These are phyloP conservation scores for Trichomonas vaginalis DNA, from an alignment of 208 protist species.

Conservation along the genomic window DNA sequence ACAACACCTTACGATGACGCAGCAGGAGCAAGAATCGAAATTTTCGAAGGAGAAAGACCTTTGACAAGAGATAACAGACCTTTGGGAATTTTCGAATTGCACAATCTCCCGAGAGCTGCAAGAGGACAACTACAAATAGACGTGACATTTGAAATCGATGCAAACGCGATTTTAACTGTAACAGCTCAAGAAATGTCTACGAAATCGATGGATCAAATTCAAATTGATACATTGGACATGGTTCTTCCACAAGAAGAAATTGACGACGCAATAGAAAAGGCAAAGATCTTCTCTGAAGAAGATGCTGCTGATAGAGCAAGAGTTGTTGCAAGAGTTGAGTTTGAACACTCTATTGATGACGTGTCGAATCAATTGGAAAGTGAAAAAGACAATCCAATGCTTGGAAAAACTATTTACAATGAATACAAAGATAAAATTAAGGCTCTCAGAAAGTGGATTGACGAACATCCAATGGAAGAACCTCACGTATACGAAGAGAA, in stretches of 20 bases:
- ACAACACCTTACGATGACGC: constrained; percentile 66
- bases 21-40: constrained; percentile 70
- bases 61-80: constrained; percentile 92
- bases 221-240: constrained; percentile 86
- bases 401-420: background rate
- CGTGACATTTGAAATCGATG: constrained; percentile 57
- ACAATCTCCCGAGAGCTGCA: constrained; percentile 75
- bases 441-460: background rate
- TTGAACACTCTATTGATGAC: constrained; percentile 42
- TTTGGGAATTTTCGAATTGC: constrained; percentile 87
- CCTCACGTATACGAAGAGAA: background rate
- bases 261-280: constrained; percentile 69
- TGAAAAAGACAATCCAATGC: constrained; percentile 5
- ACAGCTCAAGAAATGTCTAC: constrained; percentile 75
- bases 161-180: constrained; percentile 87
- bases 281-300: constrained; percentile 63
- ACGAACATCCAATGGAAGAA: background rate
- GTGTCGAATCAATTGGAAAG: background rate
- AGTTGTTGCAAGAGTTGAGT: constrained; percentile 56
- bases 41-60: constrained; percentile 87
- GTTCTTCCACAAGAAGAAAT: constrained; percentile 69
- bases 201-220: constrained; percentile 75
- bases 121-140: constrained; percentile 76
- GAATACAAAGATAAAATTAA: background rate
- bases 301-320: constrained; percentile 51